phyloP scores from a whole-genome alignment of 805 yeast genomes.

The Millerozyma acaciae region DNA sequence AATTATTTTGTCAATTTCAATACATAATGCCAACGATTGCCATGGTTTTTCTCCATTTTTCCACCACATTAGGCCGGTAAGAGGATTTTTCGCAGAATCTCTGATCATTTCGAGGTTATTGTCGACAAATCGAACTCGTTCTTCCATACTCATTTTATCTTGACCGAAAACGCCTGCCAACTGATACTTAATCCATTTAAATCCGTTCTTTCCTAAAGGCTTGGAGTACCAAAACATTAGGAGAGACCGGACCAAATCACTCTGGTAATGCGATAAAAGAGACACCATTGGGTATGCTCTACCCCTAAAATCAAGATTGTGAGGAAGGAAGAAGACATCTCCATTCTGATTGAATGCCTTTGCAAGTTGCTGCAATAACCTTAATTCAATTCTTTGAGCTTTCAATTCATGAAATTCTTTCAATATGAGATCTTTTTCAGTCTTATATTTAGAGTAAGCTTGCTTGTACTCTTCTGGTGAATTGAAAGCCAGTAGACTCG shows the following conservation, averaged over 20 bases:
- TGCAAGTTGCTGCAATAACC: slow-evolving; percentile 18
- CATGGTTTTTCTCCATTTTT: slow-evolving; percentile 35
- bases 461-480: slow-evolving; percentile 1
- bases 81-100: slow-evolving; percentile 26
- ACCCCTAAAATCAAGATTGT: slow-evolving; percentile 38
- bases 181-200: slow-evolving; percentile 37
- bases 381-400: slow-evolving; percentile 16
- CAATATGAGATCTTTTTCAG: slow-evolving; percentile 1
- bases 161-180: slow-evolving; percentile 31
- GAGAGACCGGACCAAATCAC: slow-evolving; percentile 30
- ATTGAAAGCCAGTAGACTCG: background rate
- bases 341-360: slow-evolving; percentile 27
- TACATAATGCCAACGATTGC: slow-evolving; percentile 34
- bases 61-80: slow-evolving; percentile 32
- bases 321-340: slow-evolving; percentile 35
- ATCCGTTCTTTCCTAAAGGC: slow-evolving; percentile 33
- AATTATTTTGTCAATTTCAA: slow-evolving; percentile 24
- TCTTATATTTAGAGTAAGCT: slow-evolving; percentile 3
- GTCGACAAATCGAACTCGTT: slow-evolving; percentile 25
- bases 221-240: slow-evolving; percentile 36
- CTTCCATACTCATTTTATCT: slow-evolving; percentile 22
- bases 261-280: slow-evolving; percentile 30
- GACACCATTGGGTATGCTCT: slow-evolving; percentile 39
- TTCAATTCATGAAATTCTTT: slow-evolving; percentile 12
- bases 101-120: slow-evolving; percentile 17